Evolutionary conservation across 2,329 filamentous ascomycete genomes (phyloP), one percentile per base, ranked within the genome.

Genomic region (Penicillium sumatraense): DNA sequence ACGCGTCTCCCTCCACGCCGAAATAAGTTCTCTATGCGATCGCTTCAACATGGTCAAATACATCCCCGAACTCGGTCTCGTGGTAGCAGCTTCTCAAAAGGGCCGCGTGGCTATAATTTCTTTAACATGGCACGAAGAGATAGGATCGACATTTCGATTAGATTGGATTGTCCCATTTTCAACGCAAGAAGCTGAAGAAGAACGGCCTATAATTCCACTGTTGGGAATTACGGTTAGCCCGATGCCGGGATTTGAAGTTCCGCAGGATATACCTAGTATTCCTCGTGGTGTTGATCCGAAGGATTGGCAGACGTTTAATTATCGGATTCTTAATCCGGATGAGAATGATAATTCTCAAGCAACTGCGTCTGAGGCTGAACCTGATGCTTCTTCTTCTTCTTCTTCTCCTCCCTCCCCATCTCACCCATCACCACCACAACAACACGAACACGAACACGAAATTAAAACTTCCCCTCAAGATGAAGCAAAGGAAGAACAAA

Each of bases 21-120:
- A 63, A 1, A 64, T 65, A 18, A 64, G 68, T 27, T 53, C 56
- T 16, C 48, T 60, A 42, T 73, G 66, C 42, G 80, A 85, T 55
- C 81, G 85, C 7, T 77, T 86, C 33, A 86, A 84, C 65, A 81
- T 85, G 77, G 72, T 80, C 21, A 78, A 80, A 11, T 80, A 85
- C 49, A 80, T 88, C 14, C 82, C 84, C 0, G 80, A 85, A 33
- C 73, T 87, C 5, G 84, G 84, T 3, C 71, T 87, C 42, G 79
- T 87, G 24, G 69, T 86, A 23, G 74, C 84, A 2, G 86, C 79
- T 0, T 82, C 81, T 1, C 84, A 86, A 44, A 80, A 81, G 51
- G 85, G 85, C 3, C 79, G 82, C 4, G 82, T 79, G 18, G 80
- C 79, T 3, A 71, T 88, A 2, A 77, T 86, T 44, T 74, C 79